phyloP scores from a whole-genome alignment of 2,329 filamentous ascomycete genomes.

The Clathrospora elynae region DNA sequence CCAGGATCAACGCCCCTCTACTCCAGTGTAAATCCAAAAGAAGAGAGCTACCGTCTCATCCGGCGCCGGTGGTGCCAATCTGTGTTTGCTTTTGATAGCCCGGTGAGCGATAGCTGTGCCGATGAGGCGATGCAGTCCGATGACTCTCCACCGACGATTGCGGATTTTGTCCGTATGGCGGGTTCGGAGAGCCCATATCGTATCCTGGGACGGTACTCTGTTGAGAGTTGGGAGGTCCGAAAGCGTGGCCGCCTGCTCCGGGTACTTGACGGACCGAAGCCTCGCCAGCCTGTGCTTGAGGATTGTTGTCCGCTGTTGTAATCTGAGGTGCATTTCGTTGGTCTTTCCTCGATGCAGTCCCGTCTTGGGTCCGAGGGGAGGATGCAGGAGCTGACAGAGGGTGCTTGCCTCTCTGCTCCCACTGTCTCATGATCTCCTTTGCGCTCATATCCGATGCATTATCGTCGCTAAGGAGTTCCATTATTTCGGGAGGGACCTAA shows the following conservation, averaged over 20 bases:
- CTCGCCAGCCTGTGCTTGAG: slow-evolving; percentile 80
- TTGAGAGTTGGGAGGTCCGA: slow-evolving; percentile 26
- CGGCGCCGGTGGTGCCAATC: slow-evolving; percentile 46
- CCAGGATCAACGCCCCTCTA: slow-evolving; percentile 26
- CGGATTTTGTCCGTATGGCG: slow-evolving; percentile 41
- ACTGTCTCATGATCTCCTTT: slow-evolving; percentile 94
- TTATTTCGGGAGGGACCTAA: slow-evolving; percentile 90
- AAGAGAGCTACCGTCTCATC: slow-evolving; percentile 23
- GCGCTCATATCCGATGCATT: slow-evolving; percentile 86
- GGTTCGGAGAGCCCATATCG: slow-evolving; percentile 42
- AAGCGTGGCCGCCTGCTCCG: slow-evolving; percentile 30
- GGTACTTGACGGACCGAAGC: slow-evolving; percentile 77
- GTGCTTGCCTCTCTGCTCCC: slow-evolving; percentile 78
- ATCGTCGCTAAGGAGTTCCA: slow-evolving; percentile 83
- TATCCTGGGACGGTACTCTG: slow-evolving; percentile 38
- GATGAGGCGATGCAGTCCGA: slow-evolving; percentile 45
- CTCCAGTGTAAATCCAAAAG: slow-evolving; percentile 29
- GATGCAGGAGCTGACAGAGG: slow-evolving; percentile 59
- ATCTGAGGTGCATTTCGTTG: slow-evolving; percentile 59
- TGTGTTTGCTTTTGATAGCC: slow-evolving; percentile 45
- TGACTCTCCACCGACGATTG: slow-evolving; percentile 44
- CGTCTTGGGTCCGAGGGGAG: slow-evolving; percentile 42
- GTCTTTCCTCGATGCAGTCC: slow-evolving; percentile 60
- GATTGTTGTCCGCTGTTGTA: slow-evolving; percentile 85
- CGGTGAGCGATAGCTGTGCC: slow-evolving; percentile 47